Percentiles rank a stretch among this genome's conserved stretches.
These are phyloP conservation scores for Lactarius sanguifluus DNA, from an alignment of 768 basidiomycete genomes.

Conservation along the genomic window DNA sequence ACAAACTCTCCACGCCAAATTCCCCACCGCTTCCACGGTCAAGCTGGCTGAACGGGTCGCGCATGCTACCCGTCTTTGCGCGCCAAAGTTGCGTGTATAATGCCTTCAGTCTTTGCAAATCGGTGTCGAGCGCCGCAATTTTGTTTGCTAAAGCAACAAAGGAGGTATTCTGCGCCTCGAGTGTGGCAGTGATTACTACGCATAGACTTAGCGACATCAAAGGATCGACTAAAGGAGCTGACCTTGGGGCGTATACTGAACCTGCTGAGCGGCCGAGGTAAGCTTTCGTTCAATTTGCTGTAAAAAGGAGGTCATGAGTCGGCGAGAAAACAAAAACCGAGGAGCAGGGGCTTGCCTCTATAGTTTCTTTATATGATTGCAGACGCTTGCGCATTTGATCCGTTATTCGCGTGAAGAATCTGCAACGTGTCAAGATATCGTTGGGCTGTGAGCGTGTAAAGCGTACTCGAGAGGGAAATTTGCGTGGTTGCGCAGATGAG, in stretches of 20 bases:
- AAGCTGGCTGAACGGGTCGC: slow-evolving; percentile 73
- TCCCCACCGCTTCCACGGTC: slow-evolving; percentile 43
- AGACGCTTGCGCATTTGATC: slow-evolving; percentile 70
- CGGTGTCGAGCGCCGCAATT: slow-evolving; percentile 70
- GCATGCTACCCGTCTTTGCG: slow-evolving; percentile 73
- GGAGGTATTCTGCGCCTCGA: slow-evolving; percentile 76
- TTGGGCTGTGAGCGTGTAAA: neutral
- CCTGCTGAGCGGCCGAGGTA: slow-evolving; percentile 60
- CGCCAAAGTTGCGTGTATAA: slow-evolving; percentile 80
- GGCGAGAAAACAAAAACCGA: neutral
- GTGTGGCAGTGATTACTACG: slow-evolving; percentile 67
- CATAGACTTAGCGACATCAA: slow-evolving; percentile 9
- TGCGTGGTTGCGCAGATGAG: slow-evolving; percentile 74
- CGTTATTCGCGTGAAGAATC: slow-evolving; percentile 72
- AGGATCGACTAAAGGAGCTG: slow-evolving; percentile 22
- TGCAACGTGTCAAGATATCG: slow-evolving; percentile 32
- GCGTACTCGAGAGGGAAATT: slow-evolving; percentile 80
- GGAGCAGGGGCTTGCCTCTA: slow-evolving; percentile 48
- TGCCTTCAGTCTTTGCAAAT: slow-evolving; percentile 73
- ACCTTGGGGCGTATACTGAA: slow-evolving; percentile 77
- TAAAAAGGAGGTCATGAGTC: neutral
- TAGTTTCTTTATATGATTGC: slow-evolving; percentile 76
- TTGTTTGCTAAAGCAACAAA: slow-evolving; percentile 77
- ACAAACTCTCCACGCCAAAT: slow-evolving; percentile 52
- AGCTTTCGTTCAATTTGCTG: slow-evolving; percentile 86